phyloP scores from a whole-genome alignment of 1,139 yeast species.

The Yamadazyma aaseri region DNA sequence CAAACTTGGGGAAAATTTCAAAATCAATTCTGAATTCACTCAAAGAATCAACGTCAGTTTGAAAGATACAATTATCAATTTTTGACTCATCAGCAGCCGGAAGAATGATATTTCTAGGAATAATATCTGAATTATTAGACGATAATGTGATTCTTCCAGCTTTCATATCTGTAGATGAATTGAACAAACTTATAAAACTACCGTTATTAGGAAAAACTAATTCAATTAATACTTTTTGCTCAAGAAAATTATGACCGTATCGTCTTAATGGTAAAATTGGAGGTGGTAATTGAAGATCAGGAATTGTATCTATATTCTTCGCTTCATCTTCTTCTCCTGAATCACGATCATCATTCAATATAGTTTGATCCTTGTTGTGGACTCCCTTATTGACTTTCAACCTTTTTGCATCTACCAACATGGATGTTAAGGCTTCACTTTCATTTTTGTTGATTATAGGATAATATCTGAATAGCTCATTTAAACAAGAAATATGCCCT shows the following conservation, averaged over 20 bases:
- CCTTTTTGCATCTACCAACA: constrained; percentile 4
- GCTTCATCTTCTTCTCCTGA: constrained; percentile 33
- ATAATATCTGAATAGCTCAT: constrained; percentile 51
- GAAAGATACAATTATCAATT: constrained; percentile 65
- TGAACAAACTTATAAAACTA: constrained; percentile 53
- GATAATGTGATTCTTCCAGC: constrained; percentile 72
- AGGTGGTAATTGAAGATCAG: constrained; percentile 90
- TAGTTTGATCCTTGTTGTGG: constrained; percentile 8
- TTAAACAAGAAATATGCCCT: constrained; percentile 80
- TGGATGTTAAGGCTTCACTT: constrained; percentile 1
- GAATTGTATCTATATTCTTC: constrained; percentile 66
- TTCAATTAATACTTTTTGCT: constrained; percentile 82
- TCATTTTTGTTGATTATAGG: constrained; percentile 11
- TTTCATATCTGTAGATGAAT: constrained; percentile 42
- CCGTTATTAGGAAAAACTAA: constrained; percentile 59
- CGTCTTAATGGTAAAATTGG: constrained; percentile 91
- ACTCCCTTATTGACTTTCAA: constrained; percentile 4
- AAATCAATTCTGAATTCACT: constrained; percentile 75
- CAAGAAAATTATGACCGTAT: constrained; percentile 94
- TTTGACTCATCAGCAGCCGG: constrained; percentile 76
- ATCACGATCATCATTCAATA: constrained; percentile 38
- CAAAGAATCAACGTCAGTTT: constrained; percentile 71
- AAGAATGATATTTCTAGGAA: constrained; percentile 79
- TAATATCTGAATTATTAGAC: constrained; percentile 65
- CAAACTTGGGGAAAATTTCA: constrained; percentile 92